A percentile compares a stretch with the other conserved stretches of the same genome.
Conservation (phyloP, 2,329 filamentous ascomycete genomes). For the Ophiostoma himal-ulmi region DNA sequence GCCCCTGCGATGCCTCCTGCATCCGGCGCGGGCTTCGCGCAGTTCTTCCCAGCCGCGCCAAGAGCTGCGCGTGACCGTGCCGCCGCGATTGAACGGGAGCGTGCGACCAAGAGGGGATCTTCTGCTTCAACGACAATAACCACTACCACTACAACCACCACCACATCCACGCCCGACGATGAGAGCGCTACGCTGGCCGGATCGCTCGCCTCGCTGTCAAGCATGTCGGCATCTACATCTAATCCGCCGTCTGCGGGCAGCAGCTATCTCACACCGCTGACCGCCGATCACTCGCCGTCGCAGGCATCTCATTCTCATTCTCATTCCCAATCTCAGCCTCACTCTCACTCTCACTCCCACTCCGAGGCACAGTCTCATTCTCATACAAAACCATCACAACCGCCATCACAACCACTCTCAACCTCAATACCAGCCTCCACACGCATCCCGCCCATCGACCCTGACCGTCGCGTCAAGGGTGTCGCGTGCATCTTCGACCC, state of each 20-base stretch:
- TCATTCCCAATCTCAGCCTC: background rate
- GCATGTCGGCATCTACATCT: slow-evolving; percentile 13
- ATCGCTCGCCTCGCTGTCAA: slow-evolving; percentile 9
- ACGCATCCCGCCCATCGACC: slow-evolving; percentile 36
- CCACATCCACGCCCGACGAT: background rate
- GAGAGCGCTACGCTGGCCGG: slow-evolving; percentile 14
- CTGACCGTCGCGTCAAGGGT: slow-evolving; percentile 28
- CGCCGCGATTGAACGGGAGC: slow-evolving; percentile 53
- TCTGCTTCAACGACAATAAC: background rate
- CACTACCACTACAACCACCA: background rate
- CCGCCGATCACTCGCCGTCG: slow-evolving; percentile 48
- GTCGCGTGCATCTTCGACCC: slow-evolving; percentile 15
- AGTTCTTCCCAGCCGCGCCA: slow-evolving; percentile 78
- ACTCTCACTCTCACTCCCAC: background rate
- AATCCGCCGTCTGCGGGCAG: slow-evolving; percentile 29
- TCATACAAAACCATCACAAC: background rate
- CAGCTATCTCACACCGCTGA: slow-evolving; percentile 47
- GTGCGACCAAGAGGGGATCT: slow-evolving; percentile 30
- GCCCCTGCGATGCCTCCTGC: slow-evolving; percentile 71
- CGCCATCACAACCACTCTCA: background rate
- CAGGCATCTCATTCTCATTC: slow-evolving; percentile 24
- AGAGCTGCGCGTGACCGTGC: slow-evolving; percentile 53
- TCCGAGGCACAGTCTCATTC: too few species aligned
- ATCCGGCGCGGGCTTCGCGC: slow-evolving; percentile 69
- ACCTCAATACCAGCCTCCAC: slow-evolving; percentile 28